Evolutionary conservation across 805 yeast genomes (phyloP).

Genomic region (Priceomyces melissophilus): DNA sequence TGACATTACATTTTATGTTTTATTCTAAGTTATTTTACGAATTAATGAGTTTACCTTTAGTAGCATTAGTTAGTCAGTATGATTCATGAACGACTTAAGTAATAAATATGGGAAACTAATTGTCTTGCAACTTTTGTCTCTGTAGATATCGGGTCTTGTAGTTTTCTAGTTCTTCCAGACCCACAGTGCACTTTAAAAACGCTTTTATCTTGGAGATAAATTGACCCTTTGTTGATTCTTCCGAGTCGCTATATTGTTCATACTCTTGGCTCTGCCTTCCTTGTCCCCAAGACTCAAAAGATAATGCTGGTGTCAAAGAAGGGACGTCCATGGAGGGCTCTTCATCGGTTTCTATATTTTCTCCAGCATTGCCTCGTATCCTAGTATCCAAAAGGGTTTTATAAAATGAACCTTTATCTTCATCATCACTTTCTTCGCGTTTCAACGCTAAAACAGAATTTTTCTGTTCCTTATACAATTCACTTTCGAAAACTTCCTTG

Average conservation of each 20-base stretch:
- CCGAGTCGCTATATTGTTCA: neutral
- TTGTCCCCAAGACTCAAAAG: neutral
- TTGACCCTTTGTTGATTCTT: slow-evolving; percentile 1
- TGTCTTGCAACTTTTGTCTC: slow-evolving; percentile 4
- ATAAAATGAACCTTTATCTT: slow-evolving; percentile 6
- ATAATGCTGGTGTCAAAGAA: neutral
- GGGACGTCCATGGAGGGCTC: neutral
- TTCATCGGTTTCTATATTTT: neutral
- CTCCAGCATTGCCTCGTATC: slow-evolving; percentile 2
- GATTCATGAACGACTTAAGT: neutral
- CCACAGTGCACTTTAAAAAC: slow-evolving; percentile 12
- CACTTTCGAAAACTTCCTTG: slow-evolving; percentile 47
- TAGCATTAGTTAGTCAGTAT: neutral
- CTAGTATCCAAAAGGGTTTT: slow-evolving; percentile 2
- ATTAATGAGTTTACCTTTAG: neutral
- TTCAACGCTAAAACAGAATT: neutral
- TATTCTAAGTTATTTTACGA: neutral
- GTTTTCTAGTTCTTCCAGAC: slow-evolving; percentile 10
- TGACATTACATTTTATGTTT: neutral
- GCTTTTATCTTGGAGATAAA: slow-evolving; percentile 5
- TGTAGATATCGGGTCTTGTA: slow-evolving; percentile 11
- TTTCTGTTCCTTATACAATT: slow-evolving; percentile 39
- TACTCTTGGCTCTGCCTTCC: neutral
- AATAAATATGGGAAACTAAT: neutral
- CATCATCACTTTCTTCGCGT: slow-evolving; percentile 4